phyloP scores from a whole-genome alignment of 1,284 basidiomycete species.

The Leucoagaricus sp. region DNA sequence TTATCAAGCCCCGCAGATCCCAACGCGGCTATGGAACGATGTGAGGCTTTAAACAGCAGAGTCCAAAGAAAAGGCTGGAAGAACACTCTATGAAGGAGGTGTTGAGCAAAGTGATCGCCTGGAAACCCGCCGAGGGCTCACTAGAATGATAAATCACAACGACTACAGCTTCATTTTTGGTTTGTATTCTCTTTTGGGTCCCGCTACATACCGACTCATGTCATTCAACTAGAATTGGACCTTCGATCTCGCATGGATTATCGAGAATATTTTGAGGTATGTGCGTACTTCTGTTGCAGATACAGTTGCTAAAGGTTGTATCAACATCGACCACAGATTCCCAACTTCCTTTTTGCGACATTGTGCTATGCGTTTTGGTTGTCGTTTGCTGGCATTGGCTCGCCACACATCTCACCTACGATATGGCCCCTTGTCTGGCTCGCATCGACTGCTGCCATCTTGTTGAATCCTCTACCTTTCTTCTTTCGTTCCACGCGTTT shows the following conservation, averaged over 20 bases:
- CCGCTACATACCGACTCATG: neutral
- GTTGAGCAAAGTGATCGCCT: no score
- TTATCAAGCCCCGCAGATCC: no score
- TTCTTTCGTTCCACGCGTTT: slow-evolving; percentile 67
- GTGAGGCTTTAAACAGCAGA: no score
- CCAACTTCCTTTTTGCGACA: slow-evolving; percentile 75
- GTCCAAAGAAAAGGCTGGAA: no score
- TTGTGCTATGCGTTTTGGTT: slow-evolving; percentile 86
- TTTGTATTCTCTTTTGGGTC: slow-evolving; percentile 33
- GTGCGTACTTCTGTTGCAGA: slow-evolving; percentile 15
- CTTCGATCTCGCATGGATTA: slow-evolving; percentile 76
- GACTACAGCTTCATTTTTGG: slow-evolving; percentile 93
- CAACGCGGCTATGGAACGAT: no score
- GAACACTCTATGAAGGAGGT: no score
- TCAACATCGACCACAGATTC: slow-evolving; percentile 53
- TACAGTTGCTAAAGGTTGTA: neutral
- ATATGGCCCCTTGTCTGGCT: slow-evolving; percentile 91
- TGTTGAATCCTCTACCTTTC: slow-evolving; percentile 81
- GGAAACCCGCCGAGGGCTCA: no score
- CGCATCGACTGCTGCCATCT: slow-evolving; percentile 54
- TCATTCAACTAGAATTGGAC: slow-evolving; percentile 63
- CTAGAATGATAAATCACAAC: no score
- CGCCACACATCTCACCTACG: slow-evolving; percentile 48
- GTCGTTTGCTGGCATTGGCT: slow-evolving; percentile 70
- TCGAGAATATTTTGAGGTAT: slow-evolving; percentile 81